phyloP scores from a whole-genome alignment of 306 rosid species.

The Astragalus membranaceus region DNA sequence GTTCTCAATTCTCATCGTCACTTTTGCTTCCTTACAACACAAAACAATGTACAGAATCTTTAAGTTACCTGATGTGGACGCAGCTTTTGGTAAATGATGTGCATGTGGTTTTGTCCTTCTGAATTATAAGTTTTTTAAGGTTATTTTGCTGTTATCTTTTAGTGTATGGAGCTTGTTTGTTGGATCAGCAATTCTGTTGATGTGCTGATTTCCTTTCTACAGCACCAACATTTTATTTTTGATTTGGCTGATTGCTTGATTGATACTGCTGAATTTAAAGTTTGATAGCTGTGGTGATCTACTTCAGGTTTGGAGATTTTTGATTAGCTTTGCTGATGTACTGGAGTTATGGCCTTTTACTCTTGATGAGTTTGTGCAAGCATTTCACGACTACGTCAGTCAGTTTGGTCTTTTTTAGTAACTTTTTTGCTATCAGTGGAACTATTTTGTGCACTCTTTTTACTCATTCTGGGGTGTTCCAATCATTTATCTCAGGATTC shows the following conservation, averaged over 20 bases:
- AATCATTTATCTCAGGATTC: constrained; percentile 67
- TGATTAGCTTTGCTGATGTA: constrained; percentile 86
- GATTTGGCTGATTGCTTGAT: not conserved
- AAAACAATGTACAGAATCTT: not conserved
- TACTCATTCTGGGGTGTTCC: constrained; percentile 14
- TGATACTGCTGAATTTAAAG: constrained; percentile 9
- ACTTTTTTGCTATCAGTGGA: constrained; percentile 9
- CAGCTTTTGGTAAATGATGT: not conserved
- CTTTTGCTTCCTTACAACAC: constrained; percentile 1
- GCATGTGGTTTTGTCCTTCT: not conserved
- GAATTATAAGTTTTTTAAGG: not conserved
- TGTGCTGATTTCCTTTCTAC: not conserved
- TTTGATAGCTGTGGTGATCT: constrained; percentile 20
- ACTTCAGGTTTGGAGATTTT: constrained; percentile 90
- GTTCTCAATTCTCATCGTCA: constrained; percentile 11
- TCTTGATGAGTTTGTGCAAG: constrained; percentile 92
- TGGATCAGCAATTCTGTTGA: not conserved
- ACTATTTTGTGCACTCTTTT: not conserved
- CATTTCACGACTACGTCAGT: constrained; percentile 91
- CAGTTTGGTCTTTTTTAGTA: constrained; percentile 18
- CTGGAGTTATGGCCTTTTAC: constrained; percentile 96
- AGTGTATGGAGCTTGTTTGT: constrained; percentile 13
- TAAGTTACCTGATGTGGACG: not conserved
- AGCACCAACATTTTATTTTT: not conserved
- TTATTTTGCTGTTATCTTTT: not conserved